A percentile compares a stretch with the other conserved stretches of the same genome.
These are phyloP conservation scores for Monilinia polystroma DNA, from an alignment of 2,329 filamentous ascomycete species.

Conservation along the genomic window DNA sequence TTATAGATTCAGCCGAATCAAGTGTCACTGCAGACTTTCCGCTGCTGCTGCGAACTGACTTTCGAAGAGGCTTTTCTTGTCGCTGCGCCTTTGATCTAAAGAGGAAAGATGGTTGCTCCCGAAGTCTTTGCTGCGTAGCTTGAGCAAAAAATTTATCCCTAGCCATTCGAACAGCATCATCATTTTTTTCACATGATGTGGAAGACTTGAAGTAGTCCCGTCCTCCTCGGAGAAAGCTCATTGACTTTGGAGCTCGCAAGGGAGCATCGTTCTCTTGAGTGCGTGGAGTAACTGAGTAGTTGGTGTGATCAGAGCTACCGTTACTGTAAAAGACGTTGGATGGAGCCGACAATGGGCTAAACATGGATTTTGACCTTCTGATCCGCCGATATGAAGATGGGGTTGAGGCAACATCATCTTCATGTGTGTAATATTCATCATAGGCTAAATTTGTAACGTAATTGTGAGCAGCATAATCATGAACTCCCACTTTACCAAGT, in stretches of 20 bases:
- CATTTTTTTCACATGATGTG: constrained; percentile 37
- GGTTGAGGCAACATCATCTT: constrained; percentile 50
- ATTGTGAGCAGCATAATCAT: constrained; percentile 38
- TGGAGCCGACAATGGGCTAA: constrained; percentile 40
- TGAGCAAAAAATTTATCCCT: constrained; percentile 43
- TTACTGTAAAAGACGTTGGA: constrained; percentile 37
- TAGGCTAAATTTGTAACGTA: constrained; percentile 43
- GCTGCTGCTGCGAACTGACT: constrained; percentile 52
- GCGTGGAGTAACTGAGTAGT: constrained; percentile 28
- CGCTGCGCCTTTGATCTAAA: constrained; percentile 43
- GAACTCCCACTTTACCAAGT: constrained; percentile 29
- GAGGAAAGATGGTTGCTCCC: constrained; percentile 48
- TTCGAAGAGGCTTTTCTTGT: constrained; percentile 44
- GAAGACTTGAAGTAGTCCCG: constrained; percentile 34
- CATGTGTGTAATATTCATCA: constrained; percentile 48
- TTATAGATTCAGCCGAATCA: constrained; percentile 30
- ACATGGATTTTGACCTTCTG: constrained; percentile 57
- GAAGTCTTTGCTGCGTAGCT: constrained; percentile 41
- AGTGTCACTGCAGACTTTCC: constrained; percentile 39
- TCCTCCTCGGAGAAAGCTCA: constrained; percentile 50
- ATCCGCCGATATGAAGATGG: constrained; percentile 51
- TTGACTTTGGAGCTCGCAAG: constrained; percentile 53
- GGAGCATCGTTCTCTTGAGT: constrained; percentile 33
- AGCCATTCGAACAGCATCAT: constrained; percentile 42
- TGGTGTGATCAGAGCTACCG: constrained; percentile 31